Base-by-base conservation (phyloP, 805 yeast genomes). In the Maudiozyma saulgeensis region DNA sequence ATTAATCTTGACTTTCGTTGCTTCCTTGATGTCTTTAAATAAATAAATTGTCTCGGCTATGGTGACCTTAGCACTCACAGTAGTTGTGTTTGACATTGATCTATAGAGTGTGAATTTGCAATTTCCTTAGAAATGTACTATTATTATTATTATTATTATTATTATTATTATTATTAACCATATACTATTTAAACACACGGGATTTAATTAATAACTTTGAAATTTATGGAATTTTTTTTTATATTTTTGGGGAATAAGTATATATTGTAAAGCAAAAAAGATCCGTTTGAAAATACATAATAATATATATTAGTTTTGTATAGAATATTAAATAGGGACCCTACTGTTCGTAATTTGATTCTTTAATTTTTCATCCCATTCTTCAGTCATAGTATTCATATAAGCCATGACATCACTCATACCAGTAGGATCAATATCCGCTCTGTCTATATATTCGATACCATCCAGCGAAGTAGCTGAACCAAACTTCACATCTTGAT, bases 1-100 rank as follows among this genome's bases (percentile, higher is more conserved):
- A 68, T 81, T 93, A 72, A 86, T 93, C 50, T 78, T 89, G 66
- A 89, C 98, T 0, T 93, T 93, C 67, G 87, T 93, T 53, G 99
- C 97, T 48, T 87, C 96, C 46, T 79, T 93, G 68, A 93, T 93
- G 99, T 73, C 90, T 9, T 68, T 86, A 43, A 42, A 42, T 19
- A 42, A 42, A 15, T 42, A 34, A 42, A 42, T 42, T 6, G 4
- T 41, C 16, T 23, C 26, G 25, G 15, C 16, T 39, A 39, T 39
- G 26, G 23, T 15, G n/a, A 39, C 42, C 4, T 18, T 39, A 39
- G 42, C 42, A 8, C 19, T 39, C 26, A 23, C 26, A n/a, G 42
- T 39, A 13, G 42, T 39, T 16, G n/a, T 39, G 11, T 39, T 39
- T 39, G 42, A 43, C 25, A 34, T 31, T 32, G 28, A 43, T 13